Evolutionary conservation across 352 stramenopile species (phyloP).

Genomic region (Globisporangium acanthophoron): DNA sequence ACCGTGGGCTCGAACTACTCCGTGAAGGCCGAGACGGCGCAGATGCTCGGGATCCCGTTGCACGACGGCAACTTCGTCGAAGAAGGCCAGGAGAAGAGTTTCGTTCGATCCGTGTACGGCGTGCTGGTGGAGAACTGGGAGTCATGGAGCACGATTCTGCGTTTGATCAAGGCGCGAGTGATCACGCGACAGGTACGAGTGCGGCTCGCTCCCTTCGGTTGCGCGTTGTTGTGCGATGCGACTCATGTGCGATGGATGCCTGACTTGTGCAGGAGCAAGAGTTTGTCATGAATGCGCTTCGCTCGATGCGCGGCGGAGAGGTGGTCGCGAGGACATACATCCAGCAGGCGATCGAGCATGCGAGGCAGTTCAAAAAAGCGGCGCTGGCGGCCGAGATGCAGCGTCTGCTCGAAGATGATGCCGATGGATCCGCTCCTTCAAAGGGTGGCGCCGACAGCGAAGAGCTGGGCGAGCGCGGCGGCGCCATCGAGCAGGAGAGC

Average conservation of each 20-base stretch:
- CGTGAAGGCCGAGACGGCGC: slow-evolving; percentile 68
- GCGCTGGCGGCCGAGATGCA: slow-evolving; percentile 43
- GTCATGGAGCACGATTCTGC: slow-evolving; percentile 77
- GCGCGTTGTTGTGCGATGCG: not conserved
- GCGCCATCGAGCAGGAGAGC: not conserved
- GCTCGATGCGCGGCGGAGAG: slow-evolving; percentile 65
- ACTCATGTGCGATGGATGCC: not conserved
- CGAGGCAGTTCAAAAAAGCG: slow-evolving; percentile 67
- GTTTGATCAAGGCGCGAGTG: slow-evolving; percentile 64
- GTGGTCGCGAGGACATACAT: slow-evolving; percentile 67
- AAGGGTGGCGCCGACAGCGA: not conserved
- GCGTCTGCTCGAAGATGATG: slow-evolving; percentile 27
- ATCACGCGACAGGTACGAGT: slow-evolving; percentile 59
- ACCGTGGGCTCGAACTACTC: slow-evolving; percentile 73
- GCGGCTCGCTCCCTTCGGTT: not conserved
- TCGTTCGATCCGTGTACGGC: slow-evolving; percentile 63
- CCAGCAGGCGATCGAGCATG: slow-evolving; percentile 52
- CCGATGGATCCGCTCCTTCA: not conserved
- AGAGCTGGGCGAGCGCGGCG: not conserved
- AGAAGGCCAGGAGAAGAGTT: slow-evolving; percentile 45
- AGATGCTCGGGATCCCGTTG: slow-evolving; percentile 75
- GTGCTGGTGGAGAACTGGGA: slow-evolving; percentile 84
- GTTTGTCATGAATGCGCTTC: slow-evolving; percentile 66
- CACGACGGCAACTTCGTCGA: slow-evolving; percentile 54
- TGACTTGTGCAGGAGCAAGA: slow-evolving; percentile 53